phyloP scores from a whole-genome alignment of 305 asterid species.

The Fraxinus floribunda region DNA sequence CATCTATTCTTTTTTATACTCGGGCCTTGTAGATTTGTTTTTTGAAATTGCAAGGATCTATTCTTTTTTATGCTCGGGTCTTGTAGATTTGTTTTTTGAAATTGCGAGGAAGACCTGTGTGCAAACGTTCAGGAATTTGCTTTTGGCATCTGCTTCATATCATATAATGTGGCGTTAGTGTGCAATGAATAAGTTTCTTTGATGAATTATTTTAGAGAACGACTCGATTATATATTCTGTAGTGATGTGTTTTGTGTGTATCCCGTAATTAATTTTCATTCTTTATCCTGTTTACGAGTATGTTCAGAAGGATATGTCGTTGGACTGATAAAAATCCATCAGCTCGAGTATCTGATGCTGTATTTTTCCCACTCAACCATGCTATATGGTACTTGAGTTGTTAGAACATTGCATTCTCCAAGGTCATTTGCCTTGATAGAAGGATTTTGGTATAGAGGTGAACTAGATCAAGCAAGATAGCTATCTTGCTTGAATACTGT shows the following conservation, averaged over 20 bases:
- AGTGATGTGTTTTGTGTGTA: background rate
- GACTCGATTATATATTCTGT: background rate
- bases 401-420: background rate
- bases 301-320: background rate
- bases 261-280: background rate
- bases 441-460: background rate
- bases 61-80: too few relatives aligned
- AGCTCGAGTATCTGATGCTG: background rate
- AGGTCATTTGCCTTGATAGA: background rate
- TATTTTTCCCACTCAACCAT: background rate
- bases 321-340: background rate
- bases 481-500: background rate
- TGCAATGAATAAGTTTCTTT: too few relatives aligned
- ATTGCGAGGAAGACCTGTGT: background rate
- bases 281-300: background rate
- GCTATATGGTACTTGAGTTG: background rate
- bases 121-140: background rate
- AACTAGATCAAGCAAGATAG: background rate
- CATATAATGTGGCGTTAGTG: background rate
- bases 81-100: too few relatives aligned
- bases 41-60: background rate
- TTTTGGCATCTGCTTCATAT: background rate
- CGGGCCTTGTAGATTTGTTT: too few relatives aligned
- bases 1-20: background rate
- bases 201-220: background rate